These are phyloP conservation scores for Monosporascus cannonballus DNA, from an alignment of 2,329 filamentous ascomycete genomes.

Conservation along the genomic window DNA sequence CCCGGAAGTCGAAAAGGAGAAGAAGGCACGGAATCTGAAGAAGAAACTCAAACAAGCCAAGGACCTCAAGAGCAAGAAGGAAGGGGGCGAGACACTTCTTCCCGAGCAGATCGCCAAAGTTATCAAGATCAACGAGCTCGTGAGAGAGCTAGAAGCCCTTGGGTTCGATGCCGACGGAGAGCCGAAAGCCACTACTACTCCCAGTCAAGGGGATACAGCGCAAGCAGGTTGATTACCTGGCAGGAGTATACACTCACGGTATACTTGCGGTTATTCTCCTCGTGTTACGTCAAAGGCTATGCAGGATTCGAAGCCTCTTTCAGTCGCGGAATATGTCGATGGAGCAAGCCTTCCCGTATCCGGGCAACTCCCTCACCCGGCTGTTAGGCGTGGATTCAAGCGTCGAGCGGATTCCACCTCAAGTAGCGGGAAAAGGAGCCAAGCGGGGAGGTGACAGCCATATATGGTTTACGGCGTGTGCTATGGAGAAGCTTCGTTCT, in stretches of 20 bases:
- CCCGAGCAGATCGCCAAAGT: conserved; percentile 97
- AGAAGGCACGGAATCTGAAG: conserved; percentile 83
- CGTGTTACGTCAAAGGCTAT: background rate
- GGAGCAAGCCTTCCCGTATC: background rate
- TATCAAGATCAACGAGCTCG: conserved; percentile 91
- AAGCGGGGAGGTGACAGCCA: background rate
- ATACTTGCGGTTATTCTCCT: background rate
- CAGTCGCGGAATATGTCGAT: background rate
- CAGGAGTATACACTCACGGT: background rate
- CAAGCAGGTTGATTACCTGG: conserved; percentile 9
- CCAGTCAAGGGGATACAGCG: conserved; percentile 3
- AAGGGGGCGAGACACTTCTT: conserved; percentile 73
- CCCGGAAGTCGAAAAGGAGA: conserved; percentile 74
- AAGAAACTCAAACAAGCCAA: conserved; percentile 95
- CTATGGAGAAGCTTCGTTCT: too few relatives aligned
- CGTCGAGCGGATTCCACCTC: background rate
- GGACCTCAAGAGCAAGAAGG: conserved; percentile 86
- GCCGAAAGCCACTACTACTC: conserved; percentile 25
- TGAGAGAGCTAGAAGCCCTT: conserved; percentile 77
- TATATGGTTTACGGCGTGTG: too few relatives aligned
- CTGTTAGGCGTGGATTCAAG: background rate
- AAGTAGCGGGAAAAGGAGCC: background rate
- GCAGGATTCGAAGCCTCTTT: background rate
- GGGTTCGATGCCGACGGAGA: conserved; percentile 80
- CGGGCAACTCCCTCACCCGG: background rate